Evolutionary conservation across 129 eudicot genomes (phyloP), one percentile per base, ranked within the genome.

Genomic region (Artemisia tridentata): DNA sequence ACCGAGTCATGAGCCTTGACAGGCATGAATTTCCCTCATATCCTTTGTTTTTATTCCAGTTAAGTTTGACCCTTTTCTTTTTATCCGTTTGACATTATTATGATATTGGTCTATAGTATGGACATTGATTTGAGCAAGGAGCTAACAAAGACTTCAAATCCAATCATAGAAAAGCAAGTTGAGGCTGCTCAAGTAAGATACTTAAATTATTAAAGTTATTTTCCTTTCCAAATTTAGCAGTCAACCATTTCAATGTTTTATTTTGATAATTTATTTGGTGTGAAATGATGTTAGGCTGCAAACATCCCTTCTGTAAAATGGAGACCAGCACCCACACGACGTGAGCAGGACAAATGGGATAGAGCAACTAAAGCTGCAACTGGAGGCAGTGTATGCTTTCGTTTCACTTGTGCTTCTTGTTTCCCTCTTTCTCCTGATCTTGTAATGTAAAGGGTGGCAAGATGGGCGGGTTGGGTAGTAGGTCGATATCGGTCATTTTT

Each of bases 281-380:
- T 72, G 59, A 77, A 13, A 56, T 74, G 65, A 65, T 80, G 65
- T 72, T 51, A 90, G 99, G 58, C 54, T 50, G 64, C 58, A 15
- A 76, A 47, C 21, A 61, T 11, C 15, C 29, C 78, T 7, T 53
- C 83, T 31, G 79, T 15, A 77, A 90, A 72, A 82, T 95, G 99
- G 99, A 90, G 88, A 82, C 89, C 91, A 43, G 99, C 97, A 63
- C 97, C 99, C 19, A 95, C 99, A 67, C 83, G 95, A 8, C 85
- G 89, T 11, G 99, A 95, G 80, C 92, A 79, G 72, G 91, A 95
- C 19, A 95, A 88, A 81, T 95, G 99, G 99, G 93, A 84, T 52
- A 82, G 91, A 84, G 99, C 99, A 72, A 45, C 88, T 56, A 90
- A 90, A 83, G 97, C 91, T 46, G 91, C 99, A 72, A 90, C 97